A percentile compares a stretch with the other conserved stretches of the same genome.
Conservation (phyloP, 2,329 filamentous ascomycete genomes). For the Lachnellula hyalina region DNA sequence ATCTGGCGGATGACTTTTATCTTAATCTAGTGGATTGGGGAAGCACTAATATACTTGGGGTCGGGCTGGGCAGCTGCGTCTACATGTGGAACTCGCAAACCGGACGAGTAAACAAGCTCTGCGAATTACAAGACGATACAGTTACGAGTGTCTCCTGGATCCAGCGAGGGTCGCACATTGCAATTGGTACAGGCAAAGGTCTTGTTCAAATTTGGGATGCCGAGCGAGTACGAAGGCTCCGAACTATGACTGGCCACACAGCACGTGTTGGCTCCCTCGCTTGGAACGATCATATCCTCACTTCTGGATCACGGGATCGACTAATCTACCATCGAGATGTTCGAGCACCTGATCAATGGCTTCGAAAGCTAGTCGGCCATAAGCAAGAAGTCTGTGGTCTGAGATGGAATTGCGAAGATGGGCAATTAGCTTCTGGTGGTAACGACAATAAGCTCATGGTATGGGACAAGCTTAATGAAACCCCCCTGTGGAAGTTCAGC, state of each 20-base stretch:
- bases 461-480: slow-evolving; percentile 93
- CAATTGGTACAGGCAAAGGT: slow-evolving; percentile 91
- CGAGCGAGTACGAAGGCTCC: slow-evolving; percentile 73
- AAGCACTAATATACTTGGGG: slow-evolving; percentile 86
- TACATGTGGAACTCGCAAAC: slow-evolving; percentile 98
- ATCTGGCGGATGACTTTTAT: slow-evolving; percentile 96
- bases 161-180: slow-evolving; percentile 90
- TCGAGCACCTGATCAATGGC: slow-evolving; percentile 82
- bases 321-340: slow-evolving; percentile 95
- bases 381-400: slow-evolving; percentile 97
- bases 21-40: slow-evolving; percentile 98
- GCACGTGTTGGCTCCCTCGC: slow-evolving; percentile 88
- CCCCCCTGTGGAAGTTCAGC: slow-evolving; percentile 87
- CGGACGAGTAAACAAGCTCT: slow-evolving; percentile 88
- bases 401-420: slow-evolving; percentile 95
- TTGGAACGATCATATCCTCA: slow-evolving; percentile 97
- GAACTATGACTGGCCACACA: slow-evolving; percentile 96
- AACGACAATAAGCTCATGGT: slow-evolving; percentile 99
- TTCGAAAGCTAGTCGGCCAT: slow-evolving; percentile 82
- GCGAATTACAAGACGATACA: slow-evolving; percentile 85
- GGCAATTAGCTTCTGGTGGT: slow-evolving; percentile 88
- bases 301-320: slow-evolving; percentile 89
- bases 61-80: slow-evolving; percentile 86
- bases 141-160: slow-evolving; percentile 99
- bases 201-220: slow-evolving; percentile 98